Evolutionary conservation across 2,329 filamentous ascomycete species (phyloP), one percentile per base, ranked within the genome.

Genomic region (Exophiala viscosa): DNA sequence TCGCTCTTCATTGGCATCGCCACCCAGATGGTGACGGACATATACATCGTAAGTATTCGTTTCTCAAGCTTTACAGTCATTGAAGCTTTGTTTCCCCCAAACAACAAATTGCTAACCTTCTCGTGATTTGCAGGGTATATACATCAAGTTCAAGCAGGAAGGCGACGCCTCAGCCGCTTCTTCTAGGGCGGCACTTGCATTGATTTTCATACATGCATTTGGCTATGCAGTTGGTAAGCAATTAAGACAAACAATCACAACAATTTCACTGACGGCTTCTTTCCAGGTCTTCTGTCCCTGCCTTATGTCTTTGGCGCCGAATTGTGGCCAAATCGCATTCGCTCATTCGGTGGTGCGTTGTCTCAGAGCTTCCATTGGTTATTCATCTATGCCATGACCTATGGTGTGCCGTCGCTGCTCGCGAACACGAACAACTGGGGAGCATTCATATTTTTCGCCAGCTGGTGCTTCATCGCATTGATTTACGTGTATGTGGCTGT

Each of bases 291-390:
- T 14, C 58, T 72, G 1, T 65, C 70, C 31, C 67, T 77, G 1
- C 74, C 74, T 0, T 77, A 75, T 45, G 65, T 76, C 4, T 74
- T 77, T 47, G 70, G 69, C 3, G 67, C 66, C 1, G 73, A 77
- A 50, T 60, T 76, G 0, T 77, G 72, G 66, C 73, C 75, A 1
- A 75, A 75, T 51, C 67, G 68, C 2, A 69, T 76, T 45, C 69
- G 73, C 0, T 74, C 73, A 0, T 72, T 76, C 54, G 72, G 73
- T 28, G 65, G 65, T 13, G 70, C 73, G 1, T 54, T 74, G 4
- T 55, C 65, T 0, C 70, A 72, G 53, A 61, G 60, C 1, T 72
- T 73, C 49, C 72, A 74, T 60, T 74, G 72, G 74, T 64, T 73
- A 0, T 76, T 75, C 57, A 66, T 67, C 58, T 75, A 67, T 41